Evolutionary conservation across 116 monocot species (phyloP), one percentile per base, ranked within the genome.

Genomic region (Phalaenopsis hybrid): DNA sequence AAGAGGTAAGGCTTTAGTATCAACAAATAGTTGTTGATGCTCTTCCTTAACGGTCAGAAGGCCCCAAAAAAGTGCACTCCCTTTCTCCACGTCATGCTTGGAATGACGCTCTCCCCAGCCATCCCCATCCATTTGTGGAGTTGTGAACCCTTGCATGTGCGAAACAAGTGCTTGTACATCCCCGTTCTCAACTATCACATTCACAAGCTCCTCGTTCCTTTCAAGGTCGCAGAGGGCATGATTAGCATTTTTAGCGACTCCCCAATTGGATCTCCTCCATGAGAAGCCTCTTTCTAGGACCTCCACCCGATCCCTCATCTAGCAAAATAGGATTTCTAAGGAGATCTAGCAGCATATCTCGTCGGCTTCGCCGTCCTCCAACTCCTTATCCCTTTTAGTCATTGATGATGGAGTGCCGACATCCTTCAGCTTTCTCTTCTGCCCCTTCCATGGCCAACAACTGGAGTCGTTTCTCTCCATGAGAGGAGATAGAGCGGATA

Each of bases 201-300:
- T 91, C 77, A 95, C 95, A n/a, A 94, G 83, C 65, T 99, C 99
- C 90, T 99, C 99, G 82, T 92, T 92, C 87, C 95, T 99, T 46
- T 96, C 95, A 31, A 95, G 91, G 83, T 99, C 95, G 55, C 94
- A 89, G 44, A 95, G 89, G 81, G 88, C 76, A 74, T 99, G 91
- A 44, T 88, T 83, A 37, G 95, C 95, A 75, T 91, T 89, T 83
- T 89, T 92, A 52, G 99, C 89, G 57, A 87, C 89, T 44, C 79
- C 59, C 9, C 99, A 92, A 88, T 94, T 92, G 13, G 85, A 12
- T 46, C 83, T 80, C 57, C 74, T 80, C 95, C 92, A 91, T 9
- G 95, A 94, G 89, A 88, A 91, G 80, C 79, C 28, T 44, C 84
- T 23, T 23, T 83, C 73, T 45, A 99, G 96, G 48, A 91, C 78